Evolutionary conservation across 495 filamentous ascomycete genomes (phyloP), one percentile per base, ranked within the genome.

Genomic region (Staphylotrichum tortipilum): DNA sequence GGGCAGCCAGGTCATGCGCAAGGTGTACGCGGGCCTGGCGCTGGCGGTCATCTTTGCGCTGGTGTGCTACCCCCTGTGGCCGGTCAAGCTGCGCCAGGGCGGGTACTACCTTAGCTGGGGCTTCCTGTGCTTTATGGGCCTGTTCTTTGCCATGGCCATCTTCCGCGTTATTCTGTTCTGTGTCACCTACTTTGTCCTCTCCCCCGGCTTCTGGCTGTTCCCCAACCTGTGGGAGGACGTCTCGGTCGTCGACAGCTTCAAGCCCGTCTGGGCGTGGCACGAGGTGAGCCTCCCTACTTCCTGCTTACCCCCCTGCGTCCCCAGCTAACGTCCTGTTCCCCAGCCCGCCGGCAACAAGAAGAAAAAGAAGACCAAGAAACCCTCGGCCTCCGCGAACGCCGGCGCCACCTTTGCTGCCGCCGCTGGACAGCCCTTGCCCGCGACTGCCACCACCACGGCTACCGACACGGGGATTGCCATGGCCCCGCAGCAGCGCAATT

Each of bases 201-300:
- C 89, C 12, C 92, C 91, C 1, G 94, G 94, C 54, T 74, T 99
- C 24, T 99, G 94, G 94, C 75, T 99, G 38, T 99, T 89, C 74
- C 94, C 94, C 38, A 99, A 99, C 63, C 66, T 99, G 18, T 99
- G 96, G 69, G 94, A 97, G 68, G 94, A 99, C 64, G 94, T 99
- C 37, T 92, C 91, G 7, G 96, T 99, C 68, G 84, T 97, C 61
- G 94, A 99, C 53, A 94, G 86, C 68, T 99, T 99, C 75, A 85
- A 85, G 69, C 94, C 94, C 22, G 65, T 92, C 29, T 97, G 94
- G 91, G 94, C 86, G 43, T 99, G 94, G 94, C 92, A 97, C 67
- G 89, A 97, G 83, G 92, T 95, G 67, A 58, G 76, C 65, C 40
- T 52, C 45, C 33, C 56, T 15, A 1, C 5, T 35, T 28, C 22